Evolutionary conservation across 805 yeast genomes (phyloP), one percentile per base, ranked within the genome.

Genomic region (Limtongia smithiae): DNA sequence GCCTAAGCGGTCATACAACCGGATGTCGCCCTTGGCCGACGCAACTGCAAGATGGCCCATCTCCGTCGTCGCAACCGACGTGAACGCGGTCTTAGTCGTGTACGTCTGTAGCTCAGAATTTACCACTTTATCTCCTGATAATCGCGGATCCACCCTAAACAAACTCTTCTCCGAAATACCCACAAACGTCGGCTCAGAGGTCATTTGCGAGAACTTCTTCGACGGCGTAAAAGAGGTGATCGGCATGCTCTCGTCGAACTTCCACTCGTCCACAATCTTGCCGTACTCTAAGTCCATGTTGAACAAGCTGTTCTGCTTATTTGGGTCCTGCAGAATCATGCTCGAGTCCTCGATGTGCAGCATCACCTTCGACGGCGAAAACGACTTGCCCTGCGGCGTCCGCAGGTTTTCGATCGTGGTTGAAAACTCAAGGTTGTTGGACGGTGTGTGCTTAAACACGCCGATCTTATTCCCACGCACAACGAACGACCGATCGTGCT

Each of bases 251-350:
- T 71, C 73, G 20, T 64, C 60, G 18, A 84, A 72, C 31, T 75
- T 69, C 93, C 95, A 89, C 62, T 86, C 93, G 63, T 89, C 96
- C n/a, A 89, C 83, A 45, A 89, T 75, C 61, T 81, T 72, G 12
- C 96, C 96, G 49, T 80, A 75, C 62, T 78, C 84, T 41, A 89
- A 67, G 68, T 89, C 96, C 88, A 88, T 77, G 58, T 79, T 77
- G 68, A 75, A 85, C 41, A 89, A 64, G 27, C 71, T 73, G 37
- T 72, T 68, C 20, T 62, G 61, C 35, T 73, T 68, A 3, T 65
- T 62, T 2, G 72, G 69, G 61, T 79, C 81, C 60, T 83, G 86
- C 58, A 89, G 62, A 25, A 89, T 71, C 74, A 89, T 74, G 0
- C 79, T 66, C 22, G 78, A 71, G 68, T 89, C 96, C 57, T 80